Conservation (phyloP, 208 protist genomes). For the Leishmania arabica region DNA sequence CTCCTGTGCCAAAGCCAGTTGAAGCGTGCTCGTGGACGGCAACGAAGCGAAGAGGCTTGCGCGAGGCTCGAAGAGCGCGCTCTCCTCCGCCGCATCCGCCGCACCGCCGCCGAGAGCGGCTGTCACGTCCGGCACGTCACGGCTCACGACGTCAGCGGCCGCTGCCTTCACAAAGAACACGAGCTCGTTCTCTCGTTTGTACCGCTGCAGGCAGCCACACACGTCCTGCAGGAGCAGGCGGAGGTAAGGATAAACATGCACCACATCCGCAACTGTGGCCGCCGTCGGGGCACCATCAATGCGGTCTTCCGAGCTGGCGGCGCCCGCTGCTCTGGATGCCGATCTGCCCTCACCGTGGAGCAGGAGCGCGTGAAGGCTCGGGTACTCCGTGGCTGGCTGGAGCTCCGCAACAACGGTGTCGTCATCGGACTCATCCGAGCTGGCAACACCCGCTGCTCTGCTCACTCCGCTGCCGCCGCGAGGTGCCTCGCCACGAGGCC, state of each 20-base stretch:
- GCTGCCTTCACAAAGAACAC: slow-evolving; percentile 54
- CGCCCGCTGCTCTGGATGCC: not conserved
- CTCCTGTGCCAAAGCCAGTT: slow-evolving; percentile 28
- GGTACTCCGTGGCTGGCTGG: slow-evolving; percentile 16
- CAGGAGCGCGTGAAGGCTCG: slow-evolving; percentile 23
- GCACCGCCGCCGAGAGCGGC: not conserved
- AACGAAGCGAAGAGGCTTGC: slow-evolving; percentile 25
- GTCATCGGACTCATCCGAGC: not conserved
- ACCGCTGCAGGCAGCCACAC: slow-evolving; percentile 35
- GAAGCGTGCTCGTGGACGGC: slow-evolving; percentile 23
- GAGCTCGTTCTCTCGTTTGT: slow-evolving; percentile 61
- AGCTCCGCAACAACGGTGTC: not conserved
- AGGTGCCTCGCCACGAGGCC: not conserved
- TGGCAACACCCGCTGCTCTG: not conserved
- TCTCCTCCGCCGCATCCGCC: slow-evolving; percentile 13
- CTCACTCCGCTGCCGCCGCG: not conserved
- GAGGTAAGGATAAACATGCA: slow-evolving; percentile 58
- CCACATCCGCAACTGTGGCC: slow-evolving; percentile 32
- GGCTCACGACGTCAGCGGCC: slow-evolving; percentile 37
- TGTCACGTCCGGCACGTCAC: slow-evolving; percentile 50
- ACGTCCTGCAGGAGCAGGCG: slow-evolving; percentile 40
- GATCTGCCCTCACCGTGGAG: not conserved
- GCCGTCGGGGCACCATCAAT: not conserved
- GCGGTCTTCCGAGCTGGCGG: not conserved
- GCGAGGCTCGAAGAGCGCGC: slow-evolving; percentile 18